These are phyloP conservation scores for Suhomyces guaymorum DNA, from an alignment of 1,139 yeast genomes.

Conservation along the genomic window DNA sequence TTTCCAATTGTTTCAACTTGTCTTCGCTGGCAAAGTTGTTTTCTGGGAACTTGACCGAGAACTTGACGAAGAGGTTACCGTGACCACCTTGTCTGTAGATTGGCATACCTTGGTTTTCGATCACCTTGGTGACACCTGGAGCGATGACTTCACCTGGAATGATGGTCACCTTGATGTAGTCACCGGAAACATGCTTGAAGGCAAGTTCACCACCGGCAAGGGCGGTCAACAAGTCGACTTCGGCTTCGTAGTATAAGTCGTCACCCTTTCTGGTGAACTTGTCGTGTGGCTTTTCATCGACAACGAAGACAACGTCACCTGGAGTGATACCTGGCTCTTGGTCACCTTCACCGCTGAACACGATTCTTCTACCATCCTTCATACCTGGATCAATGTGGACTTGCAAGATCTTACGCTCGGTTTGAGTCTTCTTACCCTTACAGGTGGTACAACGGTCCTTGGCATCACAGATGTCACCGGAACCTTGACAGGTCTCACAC, in stretches of 20 bases:
- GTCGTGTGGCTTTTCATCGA: conserved; percentile 85
- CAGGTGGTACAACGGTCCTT: conserved; percentile 89
- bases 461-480: conserved; percentile 85
- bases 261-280: conserved; percentile 85
- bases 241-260: conserved; percentile 82
- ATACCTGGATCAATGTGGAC: conserved; percentile 97
- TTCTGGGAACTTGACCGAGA: conserved; percentile 70
- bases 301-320: conserved; percentile 92
- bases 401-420: conserved; percentile 90
- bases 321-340: conserved; percentile 94
- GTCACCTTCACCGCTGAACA: conserved; percentile 95
- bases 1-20: conserved; percentile 63
- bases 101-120: conserved; percentile 97
- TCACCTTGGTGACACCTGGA: conserved; percentile 78
- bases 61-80: conserved; percentile 73
- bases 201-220: conserved; percentile 94
- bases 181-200: conserved; percentile 84
- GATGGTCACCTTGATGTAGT: conserved; percentile 77
- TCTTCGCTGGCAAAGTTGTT: conserved; percentile 66
- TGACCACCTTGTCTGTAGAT: conserved; percentile 71
- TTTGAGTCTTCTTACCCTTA: conserved; percentile 82
- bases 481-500: conserved; percentile 91
- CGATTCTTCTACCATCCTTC: conserved; percentile 91
- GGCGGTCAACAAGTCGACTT: conserved; percentile 89
- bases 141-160: conserved; percentile 92